Evolutionary conservation across 2,329 filamentous ascomycete genomes (phyloP).

Genomic region (Talaromyces amestolkiae): DNA sequence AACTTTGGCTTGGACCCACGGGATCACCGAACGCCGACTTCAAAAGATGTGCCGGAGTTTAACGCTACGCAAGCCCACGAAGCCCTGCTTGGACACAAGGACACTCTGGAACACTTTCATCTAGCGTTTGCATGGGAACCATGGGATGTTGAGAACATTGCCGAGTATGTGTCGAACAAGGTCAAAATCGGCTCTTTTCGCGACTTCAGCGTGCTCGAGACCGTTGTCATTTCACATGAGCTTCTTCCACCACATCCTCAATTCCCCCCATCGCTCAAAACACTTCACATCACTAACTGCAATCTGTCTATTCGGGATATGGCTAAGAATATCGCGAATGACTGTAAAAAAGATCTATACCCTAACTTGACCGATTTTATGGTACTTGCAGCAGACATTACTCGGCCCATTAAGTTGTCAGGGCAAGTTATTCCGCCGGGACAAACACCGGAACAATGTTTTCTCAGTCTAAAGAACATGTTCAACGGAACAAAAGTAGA

Average conservation of each 20-base stretch:
- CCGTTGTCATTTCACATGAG: conserved; percentile 22
- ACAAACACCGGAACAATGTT: conserved; percentile 23
- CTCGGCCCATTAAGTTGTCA: conserved; percentile 21
- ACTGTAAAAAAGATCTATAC: conserved; percentile 23
- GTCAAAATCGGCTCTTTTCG: conserved; percentile 24
- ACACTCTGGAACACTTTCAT: conserved; percentile 21
- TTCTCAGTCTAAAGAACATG: conserved; percentile 18
- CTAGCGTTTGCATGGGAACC: conserved; percentile 19
- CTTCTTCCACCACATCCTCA: conserved; percentile 25
- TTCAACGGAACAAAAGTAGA: conserved; percentile 22
- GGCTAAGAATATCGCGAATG: conserved; percentile 23
- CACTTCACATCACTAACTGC: conserved; percentile 25
- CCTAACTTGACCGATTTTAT: conserved; percentile 22
- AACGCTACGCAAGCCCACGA: conserved; percentile 21
- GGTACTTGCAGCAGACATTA: conserved; percentile 24
- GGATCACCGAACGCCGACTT: neutral
- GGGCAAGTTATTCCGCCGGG: conserved; percentile 22
- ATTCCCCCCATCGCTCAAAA: conserved; percentile 22
- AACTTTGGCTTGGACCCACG: conserved; percentile 17
- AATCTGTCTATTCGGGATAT: conserved; percentile 24
- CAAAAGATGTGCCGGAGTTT: conserved; percentile 16
- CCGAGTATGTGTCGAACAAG: conserved; percentile 10
- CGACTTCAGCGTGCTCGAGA: conserved; percentile 24
- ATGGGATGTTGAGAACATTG: neutral
- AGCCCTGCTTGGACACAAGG: conserved; percentile 24